Evolutionary conservation across 768 basidiomycete genomes (phyloP), one percentile per base, ranked within the genome.

Genomic region (Saitozyma sp.): DNA sequence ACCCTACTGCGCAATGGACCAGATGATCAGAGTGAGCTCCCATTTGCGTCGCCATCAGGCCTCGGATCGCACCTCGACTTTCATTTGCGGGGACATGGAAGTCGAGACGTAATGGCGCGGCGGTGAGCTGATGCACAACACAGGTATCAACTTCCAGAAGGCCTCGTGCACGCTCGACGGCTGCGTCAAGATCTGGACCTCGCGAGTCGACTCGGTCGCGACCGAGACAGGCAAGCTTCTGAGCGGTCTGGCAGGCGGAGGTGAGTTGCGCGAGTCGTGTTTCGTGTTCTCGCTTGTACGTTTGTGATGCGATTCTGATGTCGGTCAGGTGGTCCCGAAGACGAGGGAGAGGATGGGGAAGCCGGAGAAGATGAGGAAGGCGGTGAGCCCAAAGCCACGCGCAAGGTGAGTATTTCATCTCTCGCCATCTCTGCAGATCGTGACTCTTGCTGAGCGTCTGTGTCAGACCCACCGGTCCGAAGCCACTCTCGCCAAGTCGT

Each of bases 131-230:
- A 29, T 5, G 29, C 29, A 29, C 29, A 5, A 29, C 17, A 4
- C 57, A 80, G 78, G 77, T 13, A 99, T 99, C 84, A 98, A 99
- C 80, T 99, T 99, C 75, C 96, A 98, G 80, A 94, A 95, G 75
- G 96, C 96, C 14, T 94, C 92, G 0, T 94, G 88, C 77, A 98
- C 96, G 0, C 86, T 99, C 19, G 96, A 99, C 63, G 96, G 95
- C 3, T 99, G 96, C 79, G 92, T 99, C 79, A 99, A 98, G 82
- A 97, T 99, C 65, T 99, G 94, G 93, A 98, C 94, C 8, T 92
- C 89, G 69, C 88, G 96, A 51, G 95, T 99, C 46, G 96, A 99
- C 79, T 91, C 89, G 64, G 93, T 98, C 42, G 92, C 91, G 20
- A 95, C 92, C 0, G 96, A 98, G 79, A 97, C 94, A 0, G 92